A percentile compares a stretch with the other conserved stretches of the same genome.
Evolutionary conservation across 345 rosid species (phyloP).

Genomic region (Isatis tinctoria): DNA sequence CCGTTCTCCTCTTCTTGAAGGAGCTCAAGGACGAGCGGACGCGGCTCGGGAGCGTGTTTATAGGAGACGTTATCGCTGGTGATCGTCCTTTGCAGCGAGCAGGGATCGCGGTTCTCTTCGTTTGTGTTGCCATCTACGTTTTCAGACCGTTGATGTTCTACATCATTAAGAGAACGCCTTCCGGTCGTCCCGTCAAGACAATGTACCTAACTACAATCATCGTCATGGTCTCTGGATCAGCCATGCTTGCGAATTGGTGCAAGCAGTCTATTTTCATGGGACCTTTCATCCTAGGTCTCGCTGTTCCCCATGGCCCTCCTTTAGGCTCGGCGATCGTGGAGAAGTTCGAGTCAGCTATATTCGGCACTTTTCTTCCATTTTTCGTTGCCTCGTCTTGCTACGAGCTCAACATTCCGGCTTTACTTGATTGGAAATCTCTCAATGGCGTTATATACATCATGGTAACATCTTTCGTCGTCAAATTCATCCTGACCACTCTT

Average conservation of each 20-base stretch:
- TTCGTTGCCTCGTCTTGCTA: constrained; percentile 24
- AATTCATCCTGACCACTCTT: constrained; percentile 31
- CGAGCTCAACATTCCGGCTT: background rate
- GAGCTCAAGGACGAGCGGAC: constrained; percentile 29
- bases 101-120: constrained; percentile 5
- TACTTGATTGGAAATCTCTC: constrained; percentile 9
- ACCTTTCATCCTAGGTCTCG: constrained; percentile 39
- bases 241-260: constrained; percentile 23
- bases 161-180: constrained; percentile 30
- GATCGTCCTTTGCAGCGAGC: constrained; percentile 26
- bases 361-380: constrained; percentile 29
- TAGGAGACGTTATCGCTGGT: constrained; percentile 21
- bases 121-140: constrained; percentile 15
- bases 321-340: constrained; percentile 40
- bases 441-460: background rate
- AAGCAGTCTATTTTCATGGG: constrained; percentile 36
- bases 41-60: constrained; percentile 25
- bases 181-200: constrained; percentile 34
- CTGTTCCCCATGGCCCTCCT: constrained; percentile 52
- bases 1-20: constrained; percentile 17
- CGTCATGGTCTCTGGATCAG: constrained; percentile 29
- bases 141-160: constrained; percentile 34
- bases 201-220: constrained; percentile 26
- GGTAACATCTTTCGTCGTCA: constrained; percentile 24
- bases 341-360: constrained; percentile 39